phyloP scores from a whole-genome alignment of 306 rosid genomes.

The Castanopsis chinensis region DNA sequence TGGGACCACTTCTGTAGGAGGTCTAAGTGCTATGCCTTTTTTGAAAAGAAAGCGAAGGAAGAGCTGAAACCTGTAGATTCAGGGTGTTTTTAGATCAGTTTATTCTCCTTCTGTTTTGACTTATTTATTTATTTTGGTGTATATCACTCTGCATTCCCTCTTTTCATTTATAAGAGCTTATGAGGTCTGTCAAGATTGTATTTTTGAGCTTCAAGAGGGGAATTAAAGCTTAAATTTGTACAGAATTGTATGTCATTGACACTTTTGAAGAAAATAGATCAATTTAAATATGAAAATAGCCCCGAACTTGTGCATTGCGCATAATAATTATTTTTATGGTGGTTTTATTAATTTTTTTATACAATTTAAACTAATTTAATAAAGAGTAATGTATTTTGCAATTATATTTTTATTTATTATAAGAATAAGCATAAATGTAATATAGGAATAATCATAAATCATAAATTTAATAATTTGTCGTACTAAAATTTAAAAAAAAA shows the following conservation, averaged over 20 bases:
- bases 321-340: no score
- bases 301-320: no score
- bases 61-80: slow-evolving; percentile 23
- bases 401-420: no score
- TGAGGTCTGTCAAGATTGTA: neutral
- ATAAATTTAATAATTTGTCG: no score
- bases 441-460: no score
- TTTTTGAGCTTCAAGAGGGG: neutral
- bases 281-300: neutral
- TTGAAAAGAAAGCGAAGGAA: slow-evolving; percentile 58
- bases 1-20: slow-evolving; percentile 24
- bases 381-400: no score
- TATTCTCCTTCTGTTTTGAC: no score
- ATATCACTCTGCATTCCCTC: neutral
- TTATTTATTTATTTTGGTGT: neutral
- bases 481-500: no score
- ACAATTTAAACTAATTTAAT: no score
- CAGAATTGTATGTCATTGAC: neutral
- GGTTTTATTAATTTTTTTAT: no score
- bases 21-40: slow-evolving; percentile 72
- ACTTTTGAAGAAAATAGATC: neutral
- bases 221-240: neutral
- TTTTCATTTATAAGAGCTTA: neutral
- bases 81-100: neutral
- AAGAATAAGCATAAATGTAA: no score